A percentile compares a stretch with the other conserved stretches of the same genome.
Conservation (phyloP, 345 rosid genomes). For the Dipteronia sinensis region DNA sequence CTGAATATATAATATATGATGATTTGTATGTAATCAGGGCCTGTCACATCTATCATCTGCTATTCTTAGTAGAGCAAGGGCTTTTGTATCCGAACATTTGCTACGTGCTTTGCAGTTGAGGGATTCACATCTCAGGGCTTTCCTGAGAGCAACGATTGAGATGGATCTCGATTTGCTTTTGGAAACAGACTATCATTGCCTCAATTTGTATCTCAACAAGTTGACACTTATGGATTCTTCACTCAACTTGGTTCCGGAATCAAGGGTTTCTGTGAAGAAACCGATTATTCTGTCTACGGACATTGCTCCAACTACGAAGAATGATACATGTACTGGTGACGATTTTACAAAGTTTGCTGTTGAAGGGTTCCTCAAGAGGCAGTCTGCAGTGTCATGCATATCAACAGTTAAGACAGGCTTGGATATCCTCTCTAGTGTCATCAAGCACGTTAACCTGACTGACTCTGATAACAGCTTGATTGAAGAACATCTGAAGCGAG, state of each 20-base stretch:
- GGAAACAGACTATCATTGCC: constrained; percentile 24
- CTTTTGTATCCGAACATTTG: constrained; percentile 47
- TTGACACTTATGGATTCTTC: constrained; percentile 31
- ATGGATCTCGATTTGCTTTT: constrained; percentile 46
- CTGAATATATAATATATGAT: neutral
- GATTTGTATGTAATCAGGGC: constrained; percentile 48
- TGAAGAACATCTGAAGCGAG: constrained; percentile 28
- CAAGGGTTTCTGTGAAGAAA: constrained; percentile 18
- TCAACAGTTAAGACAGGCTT: constrained; percentile 47
- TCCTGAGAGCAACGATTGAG: constrained; percentile 57
- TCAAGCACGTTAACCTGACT: constrained; percentile 18
- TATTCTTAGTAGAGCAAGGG: constrained; percentile 51
- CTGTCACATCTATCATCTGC: constrained; percentile 58
- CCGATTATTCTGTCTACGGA: constrained; percentile 12
- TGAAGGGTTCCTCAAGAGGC: constrained; percentile 51
- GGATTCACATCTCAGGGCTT: constrained; percentile 62
- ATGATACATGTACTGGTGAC: constrained; percentile 20
- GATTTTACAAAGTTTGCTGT: constrained; percentile 40
- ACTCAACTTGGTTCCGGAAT: constrained; percentile 8
- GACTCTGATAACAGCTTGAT: constrained; percentile 26
- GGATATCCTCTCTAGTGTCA: constrained; percentile 42
- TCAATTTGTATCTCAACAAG: constrained; percentile 36
- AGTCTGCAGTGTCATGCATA: constrained; percentile 52
- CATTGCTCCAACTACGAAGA: neutral
- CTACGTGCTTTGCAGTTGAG: constrained; percentile 56